Base-by-base conservation (phyloP, 805 yeast genomes). In the Saturnispora saitoi region DNA sequence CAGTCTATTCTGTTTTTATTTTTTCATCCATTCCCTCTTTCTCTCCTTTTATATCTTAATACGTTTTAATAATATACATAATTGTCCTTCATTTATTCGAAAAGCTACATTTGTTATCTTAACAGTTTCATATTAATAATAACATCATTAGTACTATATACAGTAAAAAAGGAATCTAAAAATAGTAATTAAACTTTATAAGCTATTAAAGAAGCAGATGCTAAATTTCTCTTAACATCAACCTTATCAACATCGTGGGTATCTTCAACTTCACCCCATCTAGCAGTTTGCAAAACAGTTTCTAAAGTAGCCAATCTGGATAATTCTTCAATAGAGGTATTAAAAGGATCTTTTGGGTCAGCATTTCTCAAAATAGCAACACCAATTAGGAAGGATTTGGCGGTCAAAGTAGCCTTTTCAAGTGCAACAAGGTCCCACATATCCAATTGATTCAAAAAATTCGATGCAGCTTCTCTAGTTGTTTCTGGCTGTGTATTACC, bases 251-350 rank as follows among this genome's bases (percentile, higher is more conserved):
- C 97, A 64, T 93, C 99, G 62, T 93, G 99, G 2, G 98, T 88
- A 61, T 93, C 99, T 68, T 93, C 98, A 22, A 91, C 98, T 66
- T 91, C 97, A 30, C 99, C 99, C 99, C 99, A 93, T 60, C 81
- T 76, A 20, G 79, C 80, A 32, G 95, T 86, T 67, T 93, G 99
- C 66, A 77, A 78, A 31, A 83, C 80, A 12, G 82, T 81, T 61
- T 93, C 99, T 58, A 93, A 70, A 49, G 84, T 81, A 9, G 89
- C 89, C 50, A 84, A 76, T 58, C 78, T 78, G 1, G 90, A 83
- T 36, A 91, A 73, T 52, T 87, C 86, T 47, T 83, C 89, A 15
- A 86, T 67, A 2, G 78, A 54, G 46, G 75, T 65, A 47, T 68
- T 64, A 37, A 57, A 63, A 2, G 53, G 43, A 38, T 65, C 56